These are phyloP conservation scores for Amoeboaphelidium protococcarum DNA, from an alignment of 371 early-diverging fungal genomes.

Conservation along the genomic window DNA sequence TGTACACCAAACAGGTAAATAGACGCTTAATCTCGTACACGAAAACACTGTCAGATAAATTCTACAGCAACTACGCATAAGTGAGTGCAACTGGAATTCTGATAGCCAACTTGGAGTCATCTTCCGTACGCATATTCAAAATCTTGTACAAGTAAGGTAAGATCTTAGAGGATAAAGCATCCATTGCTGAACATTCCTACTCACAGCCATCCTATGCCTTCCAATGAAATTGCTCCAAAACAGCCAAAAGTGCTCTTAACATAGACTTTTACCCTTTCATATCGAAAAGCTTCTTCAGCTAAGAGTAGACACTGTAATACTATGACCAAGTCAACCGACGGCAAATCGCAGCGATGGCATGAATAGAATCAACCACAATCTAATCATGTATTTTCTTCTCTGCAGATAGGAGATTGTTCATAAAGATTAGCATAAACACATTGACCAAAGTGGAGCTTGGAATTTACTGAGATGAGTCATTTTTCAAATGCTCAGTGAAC, in stretches of 20 bases:
- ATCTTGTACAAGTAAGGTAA: too few relatives aligned
- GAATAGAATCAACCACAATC: constrained; percentile 45
- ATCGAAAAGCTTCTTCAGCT: constrained; percentile 37
- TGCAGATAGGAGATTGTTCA: constrained; percentile 57
- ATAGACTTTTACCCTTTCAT: constrained; percentile 39
- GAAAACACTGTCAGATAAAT: constrained; percentile 42
- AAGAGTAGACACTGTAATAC: constrained; percentile 46
- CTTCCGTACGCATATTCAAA: too few relatives aligned
- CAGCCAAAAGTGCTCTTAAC: constrained; percentile 40
- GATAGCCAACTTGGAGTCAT: constrained; percentile 33
- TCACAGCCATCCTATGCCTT: constrained; percentile 3
- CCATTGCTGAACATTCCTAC: too few relatives aligned
- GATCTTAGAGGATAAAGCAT: too few relatives aligned
- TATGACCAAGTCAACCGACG: constrained; percentile 44
- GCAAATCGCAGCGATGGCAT: constrained; percentile 36
- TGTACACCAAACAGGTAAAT: constrained; percentile 51
- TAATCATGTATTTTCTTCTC: constrained; percentile 32
- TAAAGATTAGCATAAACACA: constrained; percentile 56
- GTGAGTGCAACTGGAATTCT: constrained; percentile 72
- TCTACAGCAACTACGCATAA: constrained; percentile 44
- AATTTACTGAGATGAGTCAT: constrained; percentile 2
- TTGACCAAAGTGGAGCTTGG: constrained; percentile 27
- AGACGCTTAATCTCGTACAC: constrained; percentile 52
- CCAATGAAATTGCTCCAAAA: constrained; percentile 73
- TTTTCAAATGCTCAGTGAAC: constrained; percentile 21